Conservation (phyloP, 1,139 yeast species). For the Citeromyces siamensis region DNA sequence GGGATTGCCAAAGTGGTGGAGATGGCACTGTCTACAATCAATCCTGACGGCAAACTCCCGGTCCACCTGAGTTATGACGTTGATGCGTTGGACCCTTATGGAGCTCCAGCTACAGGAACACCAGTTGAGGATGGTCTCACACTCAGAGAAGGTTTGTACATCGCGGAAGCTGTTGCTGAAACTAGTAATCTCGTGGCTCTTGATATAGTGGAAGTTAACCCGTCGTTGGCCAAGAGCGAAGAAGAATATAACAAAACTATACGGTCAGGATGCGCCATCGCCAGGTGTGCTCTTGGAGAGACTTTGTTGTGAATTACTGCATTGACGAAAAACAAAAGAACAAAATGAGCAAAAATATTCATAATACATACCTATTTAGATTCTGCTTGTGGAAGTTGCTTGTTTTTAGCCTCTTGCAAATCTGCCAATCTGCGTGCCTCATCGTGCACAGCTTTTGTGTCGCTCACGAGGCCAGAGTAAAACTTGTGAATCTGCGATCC, state of each 20-base stretch:
- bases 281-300: constrained; percentile 92
- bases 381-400: too few relatives aligned
- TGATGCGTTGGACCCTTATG: constrained; percentile 91
- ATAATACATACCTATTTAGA: too few relatives aligned
- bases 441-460: constrained; percentile 51
- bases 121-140: constrained; percentile 96
- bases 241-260: constrained; percentile 75
- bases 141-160: constrained; percentile 84
- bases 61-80: constrained; percentile 91
- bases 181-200: constrained; percentile 77
- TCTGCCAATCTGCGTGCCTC: constrained; percentile 66
- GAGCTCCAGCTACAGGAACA: constrained; percentile 96
- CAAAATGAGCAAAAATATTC: too few relatives aligned
- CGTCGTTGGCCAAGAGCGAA: constrained; percentile 72
- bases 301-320: constrained; percentile 42
- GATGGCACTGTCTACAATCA: constrained; percentile 75
- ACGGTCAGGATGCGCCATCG: constrained; percentile 81
- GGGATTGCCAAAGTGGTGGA: constrained; percentile 89
- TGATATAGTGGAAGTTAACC: constrained; percentile 93
- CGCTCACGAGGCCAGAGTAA: constrained; percentile 39
- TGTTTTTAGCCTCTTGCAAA: constrained; percentile 25
- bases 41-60: constrained; percentile 65
- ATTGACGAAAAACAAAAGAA: too few relatives aligned
- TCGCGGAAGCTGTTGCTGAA: constrained; percentile 86
- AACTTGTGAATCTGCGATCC: constrained; percentile 41